These are phyloP conservation scores for Neopestalotiopsis sp. DNA, from an alignment of 2,329 filamentous ascomycete genomes.

Conservation along the genomic window DNA sequence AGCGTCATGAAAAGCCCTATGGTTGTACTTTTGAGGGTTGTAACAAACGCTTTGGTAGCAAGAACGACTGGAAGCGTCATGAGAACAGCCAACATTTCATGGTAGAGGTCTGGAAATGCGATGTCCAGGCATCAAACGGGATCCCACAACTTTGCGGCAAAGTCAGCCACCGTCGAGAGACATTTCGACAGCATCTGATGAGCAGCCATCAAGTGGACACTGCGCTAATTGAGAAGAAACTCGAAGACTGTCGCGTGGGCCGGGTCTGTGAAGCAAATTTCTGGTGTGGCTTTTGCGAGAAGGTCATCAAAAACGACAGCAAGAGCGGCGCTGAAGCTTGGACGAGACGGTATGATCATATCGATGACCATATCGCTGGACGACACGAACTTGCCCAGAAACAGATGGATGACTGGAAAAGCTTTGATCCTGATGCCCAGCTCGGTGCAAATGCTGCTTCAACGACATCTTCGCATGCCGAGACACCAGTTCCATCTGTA, in stretches of 20 bases:
- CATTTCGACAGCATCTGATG: slow-evolving; percentile 66
- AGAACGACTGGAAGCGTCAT: slow-evolving; percentile 93
- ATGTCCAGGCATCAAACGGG: slow-evolving; percentile 37
- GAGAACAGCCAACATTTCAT: slow-evolving; percentile 81
- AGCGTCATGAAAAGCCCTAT: slow-evolving; percentile 81
- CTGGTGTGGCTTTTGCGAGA: slow-evolving; percentile 86
- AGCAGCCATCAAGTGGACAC: slow-evolving; percentile 50
- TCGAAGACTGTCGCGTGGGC: slow-evolving; percentile 64
- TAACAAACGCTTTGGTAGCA: slow-evolving; percentile 80
- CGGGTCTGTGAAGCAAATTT: slow-evolving; percentile 69
- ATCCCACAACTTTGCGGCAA: slow-evolving; percentile 54
- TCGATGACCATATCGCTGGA: slow-evolving; percentile 73
- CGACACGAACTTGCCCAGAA: slow-evolving; percentile 43
- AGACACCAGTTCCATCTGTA: slow-evolving; percentile 18
- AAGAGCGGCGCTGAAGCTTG: slow-evolving; percentile 56
- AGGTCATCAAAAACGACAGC: slow-evolving; percentile 56
- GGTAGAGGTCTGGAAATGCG: slow-evolving; percentile 74
- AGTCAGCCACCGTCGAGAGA: slow-evolving; percentile 61
- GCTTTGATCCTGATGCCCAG: slow-evolving; percentile 35
- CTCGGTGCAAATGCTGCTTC: slow-evolving; percentile 16
- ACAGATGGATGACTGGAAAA: slow-evolving; percentile 62
- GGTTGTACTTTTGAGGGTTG: slow-evolving; percentile 78
- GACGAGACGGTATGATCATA: slow-evolving; percentile 69
- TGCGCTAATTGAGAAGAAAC: slow-evolving; percentile 43
- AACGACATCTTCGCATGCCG: slow-evolving; percentile 27